A percentile compares a stretch with the other conserved stretches of the same genome.
Evolutionary conservation across 2,329 filamentous ascomycete species (phyloP).

Genomic region (Biscogniauxia mediterranea): DNA sequence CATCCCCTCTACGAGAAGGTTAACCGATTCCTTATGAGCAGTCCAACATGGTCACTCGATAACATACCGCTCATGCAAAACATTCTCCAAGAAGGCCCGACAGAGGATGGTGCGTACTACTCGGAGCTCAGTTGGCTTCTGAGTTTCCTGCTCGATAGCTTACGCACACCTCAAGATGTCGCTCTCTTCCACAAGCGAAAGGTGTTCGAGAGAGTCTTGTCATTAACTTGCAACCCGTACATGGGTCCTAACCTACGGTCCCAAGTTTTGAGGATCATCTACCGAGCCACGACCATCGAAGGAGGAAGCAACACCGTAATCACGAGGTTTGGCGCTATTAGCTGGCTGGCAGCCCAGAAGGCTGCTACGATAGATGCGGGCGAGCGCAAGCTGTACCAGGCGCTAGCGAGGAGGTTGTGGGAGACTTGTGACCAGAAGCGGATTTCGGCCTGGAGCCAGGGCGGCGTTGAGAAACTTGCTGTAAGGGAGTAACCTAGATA

Average conservation of each 20-base stretch:
- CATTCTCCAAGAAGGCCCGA: constrained; percentile 52
- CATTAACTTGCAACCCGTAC: constrained; percentile 31
- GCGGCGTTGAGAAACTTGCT: constrained; percentile 25
- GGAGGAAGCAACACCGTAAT: constrained; percentile 35
- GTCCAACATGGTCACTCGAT: constrained; percentile 72
- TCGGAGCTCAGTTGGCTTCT: constrained; percentile 34
- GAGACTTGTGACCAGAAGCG: constrained; percentile 31
- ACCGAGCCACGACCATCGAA: constrained; percentile 27
- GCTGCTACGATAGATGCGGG: constrained; percentile 17
- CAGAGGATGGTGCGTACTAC: constrained; percentile 32
- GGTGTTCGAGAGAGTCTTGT: constrained; percentile 52
- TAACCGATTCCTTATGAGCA: constrained; percentile 77
- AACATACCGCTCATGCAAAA: constrained; percentile 69
- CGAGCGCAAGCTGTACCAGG: constrained; percentile 28
- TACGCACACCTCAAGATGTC: constrained; percentile 29
- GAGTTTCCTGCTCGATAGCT: constrained; percentile 30
- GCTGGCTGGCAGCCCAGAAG: constrained; percentile 30
- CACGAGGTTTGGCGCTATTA: constrained; percentile 32
- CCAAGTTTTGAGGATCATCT: constrained; percentile 29
- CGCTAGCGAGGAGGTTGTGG: constrained; percentile 28
- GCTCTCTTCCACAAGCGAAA: constrained; percentile 35
- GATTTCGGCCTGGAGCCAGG: constrained; percentile 32
- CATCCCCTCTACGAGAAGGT: constrained; percentile 84
- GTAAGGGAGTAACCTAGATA: background rate
- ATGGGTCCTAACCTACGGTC: constrained; percentile 26